These are phyloP conservation scores for Pichia ethanolica DNA, from an alignment of 805 yeast species.

Conservation along the genomic window DNA sequence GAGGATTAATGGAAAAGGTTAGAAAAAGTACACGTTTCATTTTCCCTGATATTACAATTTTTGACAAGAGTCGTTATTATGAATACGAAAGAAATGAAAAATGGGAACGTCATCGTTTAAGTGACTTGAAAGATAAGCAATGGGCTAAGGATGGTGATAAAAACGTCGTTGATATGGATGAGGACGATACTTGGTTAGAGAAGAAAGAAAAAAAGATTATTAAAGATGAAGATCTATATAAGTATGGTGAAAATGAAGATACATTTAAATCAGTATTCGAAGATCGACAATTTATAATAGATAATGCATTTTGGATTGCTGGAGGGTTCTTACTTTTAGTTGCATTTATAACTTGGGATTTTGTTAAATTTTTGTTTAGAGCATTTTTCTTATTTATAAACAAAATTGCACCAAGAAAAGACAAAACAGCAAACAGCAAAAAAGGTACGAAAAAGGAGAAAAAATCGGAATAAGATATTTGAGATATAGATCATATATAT, in stretches of 20 bases:
- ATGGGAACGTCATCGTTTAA: constrained; percentile 23
- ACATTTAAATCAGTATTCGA: constrained; percentile 31
- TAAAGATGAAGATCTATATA: constrained; percentile 14
- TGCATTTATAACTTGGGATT: constrained; percentile 9
- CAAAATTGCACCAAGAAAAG: background rate
- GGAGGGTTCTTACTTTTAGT: constrained; percentile 7
- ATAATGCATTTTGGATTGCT: constrained; percentile 40
- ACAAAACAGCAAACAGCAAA: too few species aligned
- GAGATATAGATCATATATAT: too few species aligned
- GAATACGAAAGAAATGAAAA: constrained; percentile 53
- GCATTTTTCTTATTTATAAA: too few species aligned
- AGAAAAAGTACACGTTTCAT: constrained; percentile 30
- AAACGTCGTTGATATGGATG: constrained; percentile 5
- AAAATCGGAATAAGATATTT: too few species aligned
- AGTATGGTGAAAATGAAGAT: constrained; percentile 22
- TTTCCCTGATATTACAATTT: constrained; percentile 48
- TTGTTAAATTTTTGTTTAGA: constrained; percentile 3
- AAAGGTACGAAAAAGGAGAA: too few species aligned
- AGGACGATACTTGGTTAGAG: constrained; percentile 27
- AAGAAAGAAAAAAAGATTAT: constrained; percentile 18
- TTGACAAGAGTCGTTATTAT: constrained; percentile 39
- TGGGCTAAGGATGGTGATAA: constrained; percentile 23
- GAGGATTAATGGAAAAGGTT: constrained; percentile 23
- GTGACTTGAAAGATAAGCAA: constrained; percentile 22
- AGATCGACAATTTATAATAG: constrained; percentile 39